phyloP scores from a whole-genome alignment of 257 asterid genomes.

The Perilla frutescens region DNA sequence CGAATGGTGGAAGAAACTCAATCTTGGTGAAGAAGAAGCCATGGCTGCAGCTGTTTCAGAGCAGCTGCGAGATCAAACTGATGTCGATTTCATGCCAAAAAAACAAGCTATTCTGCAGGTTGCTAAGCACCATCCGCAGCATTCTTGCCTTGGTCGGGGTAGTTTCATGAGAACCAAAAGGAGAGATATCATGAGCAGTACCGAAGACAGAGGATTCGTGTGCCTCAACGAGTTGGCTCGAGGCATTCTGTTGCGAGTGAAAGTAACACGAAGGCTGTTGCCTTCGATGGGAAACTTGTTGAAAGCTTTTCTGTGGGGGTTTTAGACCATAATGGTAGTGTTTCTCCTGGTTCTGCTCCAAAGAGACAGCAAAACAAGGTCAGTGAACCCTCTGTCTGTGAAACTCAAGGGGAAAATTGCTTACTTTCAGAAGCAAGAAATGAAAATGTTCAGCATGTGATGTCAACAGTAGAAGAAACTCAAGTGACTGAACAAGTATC shows the following conservation, averaged over 20 bases:
- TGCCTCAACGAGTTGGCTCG: too few species aligned
- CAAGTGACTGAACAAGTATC: neutral
- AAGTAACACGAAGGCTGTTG: too few species aligned
- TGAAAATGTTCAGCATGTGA: neutral
- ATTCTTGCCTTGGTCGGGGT: neutral
- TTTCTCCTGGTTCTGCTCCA: too few species aligned
- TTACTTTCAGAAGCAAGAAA: neutral
- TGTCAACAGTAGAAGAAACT: neutral
- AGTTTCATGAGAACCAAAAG: neutral
- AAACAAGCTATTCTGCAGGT: neutral
- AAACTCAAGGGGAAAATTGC: neutral
- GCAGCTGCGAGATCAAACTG: neutral
- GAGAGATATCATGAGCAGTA: neutral
- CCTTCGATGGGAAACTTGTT: too few species aligned
- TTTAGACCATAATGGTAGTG: too few species aligned
- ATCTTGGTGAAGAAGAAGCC: neutral
- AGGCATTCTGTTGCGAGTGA: too few species aligned
- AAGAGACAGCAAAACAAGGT: too few species aligned
- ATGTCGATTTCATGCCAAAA: constrained; percentile 5
- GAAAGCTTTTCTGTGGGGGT: too few species aligned
- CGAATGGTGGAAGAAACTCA: constrained; percentile 42
- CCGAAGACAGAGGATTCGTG: neutral
- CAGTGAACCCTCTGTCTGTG: too few species aligned
- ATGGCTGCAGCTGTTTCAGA: neutral
- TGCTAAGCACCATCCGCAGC: too few species aligned